Evolutionary conservation across 306 rosid species (phyloP).

Genomic region (Ziziphus jujuba): DNA sequence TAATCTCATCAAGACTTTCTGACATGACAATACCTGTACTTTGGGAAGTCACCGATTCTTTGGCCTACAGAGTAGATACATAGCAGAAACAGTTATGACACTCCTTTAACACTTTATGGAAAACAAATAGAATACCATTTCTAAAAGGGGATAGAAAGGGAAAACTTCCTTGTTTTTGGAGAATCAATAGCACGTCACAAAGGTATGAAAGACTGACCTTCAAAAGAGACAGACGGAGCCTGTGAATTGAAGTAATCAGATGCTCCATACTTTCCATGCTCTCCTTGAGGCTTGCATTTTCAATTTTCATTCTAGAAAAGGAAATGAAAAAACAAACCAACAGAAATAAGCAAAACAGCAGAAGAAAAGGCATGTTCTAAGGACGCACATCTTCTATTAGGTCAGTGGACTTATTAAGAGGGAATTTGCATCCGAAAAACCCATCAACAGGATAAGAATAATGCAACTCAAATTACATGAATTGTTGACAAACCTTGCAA

Average conservation of each 20-base stretch:
- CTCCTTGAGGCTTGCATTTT: constrained; percentile 83
- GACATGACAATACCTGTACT: constrained; percentile 35
- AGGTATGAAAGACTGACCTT: constrained; percentile 40
- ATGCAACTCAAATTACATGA: constrained; percentile 26
- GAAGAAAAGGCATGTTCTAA: constrained; percentile 12
- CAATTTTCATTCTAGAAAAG: constrained; percentile 70
- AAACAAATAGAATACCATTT: too few relatives aligned
- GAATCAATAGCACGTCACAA: too few relatives aligned
- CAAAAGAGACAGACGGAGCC: constrained; percentile 78
- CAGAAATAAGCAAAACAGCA: background rate
- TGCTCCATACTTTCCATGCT: constrained; percentile 80
- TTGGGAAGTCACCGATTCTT: constrained; percentile 46
- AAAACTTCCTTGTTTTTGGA: too few relatives aligned
- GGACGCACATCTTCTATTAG: constrained; percentile 11
- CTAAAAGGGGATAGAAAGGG: background rate
- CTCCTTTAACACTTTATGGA: too few relatives aligned
- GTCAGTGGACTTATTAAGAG: background rate
- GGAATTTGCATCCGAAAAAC: constrained; percentile 18
- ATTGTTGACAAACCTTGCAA: constrained; percentile 70
- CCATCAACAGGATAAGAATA: constrained; percentile 23
- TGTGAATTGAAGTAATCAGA: constrained; percentile 63
- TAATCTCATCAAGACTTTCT: constrained; percentile 52
- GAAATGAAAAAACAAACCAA: constrained; percentile 16
- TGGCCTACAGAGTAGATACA: constrained; percentile 50
- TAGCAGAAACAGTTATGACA: background rate